Evolutionary conservation across 345 rosid genomes (phyloP), one percentile per base, ranked within the genome.

Genomic region (Eucalyptus tenuipes): DNA sequence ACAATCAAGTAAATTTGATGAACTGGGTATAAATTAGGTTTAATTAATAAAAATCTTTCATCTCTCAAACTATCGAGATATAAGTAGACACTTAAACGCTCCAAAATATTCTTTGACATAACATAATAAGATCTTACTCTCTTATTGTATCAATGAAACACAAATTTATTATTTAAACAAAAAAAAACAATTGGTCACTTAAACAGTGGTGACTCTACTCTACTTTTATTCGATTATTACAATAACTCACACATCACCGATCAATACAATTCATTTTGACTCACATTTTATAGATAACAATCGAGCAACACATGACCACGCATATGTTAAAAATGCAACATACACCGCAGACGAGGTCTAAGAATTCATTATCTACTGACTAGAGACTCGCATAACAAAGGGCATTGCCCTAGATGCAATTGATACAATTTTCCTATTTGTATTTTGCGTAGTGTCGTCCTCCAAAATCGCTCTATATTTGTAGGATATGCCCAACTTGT

Each of bases 381-480:
- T 2, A 2, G 53, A 53, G 53, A 50, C 3, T 50, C 0, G 0
- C 53, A 50, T 0, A 6, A 50, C 53, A 50, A 61, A 64, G 15
- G 68, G 8, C 33, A 61, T n/a, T 2, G 17, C 18, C 71, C 20
- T 7, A 3, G 17, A 64, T 4, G 37, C 37, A n/a, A 3, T n/a
- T 13, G 33, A n/a, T 29, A 29, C 3, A 61, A 61, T 50, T 61
- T 27, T 13, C 10, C 33, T 61, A 61, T n/a, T 64, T 64, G 10
- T 29, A 13, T 4, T 61, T 1, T 7, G 16, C 1, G 3, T 5
- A 13, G 17, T 64, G 20, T 3, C 6, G 3, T 64, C 20, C 0
- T 14, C 40, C 40, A n/a, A 66, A n/a, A n/a, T 66, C 1, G 0
- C 40, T 31, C 31, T 31, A 66, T 17, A 66, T 31, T 15, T 3